phyloP scores from a whole-genome alignment of 23 red algal species.

The Gracilaria domingensis region DNA sequence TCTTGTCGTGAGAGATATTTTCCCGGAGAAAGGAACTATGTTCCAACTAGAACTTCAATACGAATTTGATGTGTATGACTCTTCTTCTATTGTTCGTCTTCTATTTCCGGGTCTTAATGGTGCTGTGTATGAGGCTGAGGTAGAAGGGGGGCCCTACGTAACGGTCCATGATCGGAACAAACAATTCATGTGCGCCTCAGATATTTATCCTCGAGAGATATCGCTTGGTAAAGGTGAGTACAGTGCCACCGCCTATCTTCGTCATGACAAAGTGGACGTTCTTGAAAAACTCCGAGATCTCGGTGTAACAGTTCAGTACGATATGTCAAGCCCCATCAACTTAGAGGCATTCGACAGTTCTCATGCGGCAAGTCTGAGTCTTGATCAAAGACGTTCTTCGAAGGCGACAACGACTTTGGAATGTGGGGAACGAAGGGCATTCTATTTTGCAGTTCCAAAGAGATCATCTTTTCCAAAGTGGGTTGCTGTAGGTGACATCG shows the following conservation, averaged over 20 bases:
- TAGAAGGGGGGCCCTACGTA: constrained; percentile 83
- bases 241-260: constrained; percentile 54
- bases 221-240: constrained; percentile 76
- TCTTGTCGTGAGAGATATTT: constrained; percentile 42
- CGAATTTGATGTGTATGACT: constrained; percentile 56
- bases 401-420: constrained; percentile 29
- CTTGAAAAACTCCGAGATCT: constrained; percentile 59
- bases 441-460: constrained; percentile 73
- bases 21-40: constrained; percentile 41
- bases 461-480: constrained; percentile 68
- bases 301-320: constrained; percentile 44
- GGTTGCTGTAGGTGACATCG: constrained; percentile 43
- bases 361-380: constrained; percentile 57
- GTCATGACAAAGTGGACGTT: constrained; percentile 72
- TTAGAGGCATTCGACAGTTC: constrained; percentile 68
- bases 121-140: constrained; percentile 67
- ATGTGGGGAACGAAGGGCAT: constrained; percentile 63
- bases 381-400: constrained; percentile 44
- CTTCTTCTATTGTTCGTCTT: constrained; percentile 45
- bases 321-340: constrained; percentile 33
- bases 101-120: constrained; percentile 73
- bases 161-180: constrained; percentile 81
- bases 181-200: constrained; percentile 55
- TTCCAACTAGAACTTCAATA: constrained; percentile 76
- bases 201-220: constrained; percentile 64